Conservation (phyloP, 345 rosid genomes). For the Boechera stricta region DNA sequence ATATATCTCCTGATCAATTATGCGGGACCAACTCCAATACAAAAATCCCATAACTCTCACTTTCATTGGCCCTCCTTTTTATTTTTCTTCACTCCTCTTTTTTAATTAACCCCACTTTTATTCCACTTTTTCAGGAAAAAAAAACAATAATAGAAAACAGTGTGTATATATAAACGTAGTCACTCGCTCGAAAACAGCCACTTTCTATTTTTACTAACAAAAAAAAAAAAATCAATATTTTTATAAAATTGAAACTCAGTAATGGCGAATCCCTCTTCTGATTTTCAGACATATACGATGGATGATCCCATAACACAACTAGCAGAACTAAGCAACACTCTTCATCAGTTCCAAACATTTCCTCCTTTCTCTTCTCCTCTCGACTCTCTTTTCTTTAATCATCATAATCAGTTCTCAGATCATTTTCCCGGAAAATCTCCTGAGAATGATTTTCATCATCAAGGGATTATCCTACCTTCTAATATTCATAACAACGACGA, state of each 20-base stretch:
- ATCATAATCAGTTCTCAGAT: conserved; percentile 37
- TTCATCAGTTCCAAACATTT: conserved; percentile 46
- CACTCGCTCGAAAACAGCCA: conserved; percentile 28
- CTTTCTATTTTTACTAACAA: not conserved
- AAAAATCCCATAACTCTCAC: conserved; percentile 42
- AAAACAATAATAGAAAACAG: not conserved
- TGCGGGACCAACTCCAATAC: not conserved
- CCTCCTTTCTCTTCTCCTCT: conserved; percentile 46
- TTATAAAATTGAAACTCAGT: not conserved
- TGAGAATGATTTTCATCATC: conserved; percentile 32
- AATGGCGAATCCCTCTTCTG: conserved; percentile 48
- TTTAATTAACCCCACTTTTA: not conserved
- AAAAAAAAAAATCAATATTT: not conserved
- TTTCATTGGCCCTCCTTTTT: conserved; percentile 32
- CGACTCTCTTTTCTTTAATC: conserved; percentile 50
- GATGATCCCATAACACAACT: conserved; percentile 51
- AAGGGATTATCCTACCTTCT: conserved; percentile 41
- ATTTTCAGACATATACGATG: conserved; percentile 33
- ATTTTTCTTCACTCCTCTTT: not conserved
- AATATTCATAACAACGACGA: conserved; percentile 45
- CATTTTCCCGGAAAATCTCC: conserved; percentile 32
- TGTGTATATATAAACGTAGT: conserved; percentile 29
- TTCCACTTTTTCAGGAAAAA: not conserved
- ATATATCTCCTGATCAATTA: conserved; percentile 41
- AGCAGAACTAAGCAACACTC: conserved; percentile 46